phyloP scores from a whole-genome alignment of 805 yeast species.

The Zygosaccharomyces bisporus region DNA sequence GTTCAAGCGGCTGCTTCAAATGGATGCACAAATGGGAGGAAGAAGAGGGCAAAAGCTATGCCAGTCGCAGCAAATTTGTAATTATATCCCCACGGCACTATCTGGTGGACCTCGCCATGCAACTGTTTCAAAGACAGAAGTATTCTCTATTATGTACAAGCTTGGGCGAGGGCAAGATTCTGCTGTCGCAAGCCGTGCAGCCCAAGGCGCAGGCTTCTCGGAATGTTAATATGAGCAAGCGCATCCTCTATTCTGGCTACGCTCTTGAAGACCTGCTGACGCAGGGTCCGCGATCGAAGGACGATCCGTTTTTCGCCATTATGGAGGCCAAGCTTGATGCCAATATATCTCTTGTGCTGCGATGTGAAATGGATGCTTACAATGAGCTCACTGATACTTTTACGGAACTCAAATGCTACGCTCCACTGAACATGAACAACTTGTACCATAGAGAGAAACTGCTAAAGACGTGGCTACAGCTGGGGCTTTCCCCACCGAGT shows the following conservation, averaged over 20 bases:
- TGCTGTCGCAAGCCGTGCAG: constrained; percentile 22
- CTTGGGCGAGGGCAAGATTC: constrained; percentile 19
- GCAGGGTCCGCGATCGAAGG: constrained; percentile 2
- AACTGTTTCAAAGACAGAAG: constrained; percentile 18
- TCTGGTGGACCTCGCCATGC: constrained; percentile 29
- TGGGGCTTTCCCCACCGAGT: constrained; percentile 27
- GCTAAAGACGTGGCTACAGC: constrained; percentile 35
- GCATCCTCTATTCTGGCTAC: constrained; percentile 31
- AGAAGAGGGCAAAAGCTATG: constrained; percentile 2
- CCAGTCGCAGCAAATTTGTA: constrained; percentile 13
- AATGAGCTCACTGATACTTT: constrained; percentile 20
- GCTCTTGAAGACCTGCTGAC: constrained; percentile 31
- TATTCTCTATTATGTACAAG: constrained; percentile 19
- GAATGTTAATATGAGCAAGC: constrained; percentile 13
- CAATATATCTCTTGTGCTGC: constrained; percentile 23
- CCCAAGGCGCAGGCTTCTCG: constrained; percentile 11
- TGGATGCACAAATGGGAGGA: constrained; percentile 18
- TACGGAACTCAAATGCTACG: constrained; percentile 34
- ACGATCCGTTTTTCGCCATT: constrained; percentile 22
- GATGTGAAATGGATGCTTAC: constrained; percentile 35
- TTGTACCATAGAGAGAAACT: constrained; percentile 30
- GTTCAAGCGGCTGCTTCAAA: constrained; percentile 21
- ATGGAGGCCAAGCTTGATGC: constrained; percentile 24
- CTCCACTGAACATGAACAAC: constrained; percentile 21
- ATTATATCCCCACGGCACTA: constrained; percentile 33